Base-by-base conservation (phyloP, 176 grass and related monocot species). In the Hsuehochloa calcarea region DNA sequence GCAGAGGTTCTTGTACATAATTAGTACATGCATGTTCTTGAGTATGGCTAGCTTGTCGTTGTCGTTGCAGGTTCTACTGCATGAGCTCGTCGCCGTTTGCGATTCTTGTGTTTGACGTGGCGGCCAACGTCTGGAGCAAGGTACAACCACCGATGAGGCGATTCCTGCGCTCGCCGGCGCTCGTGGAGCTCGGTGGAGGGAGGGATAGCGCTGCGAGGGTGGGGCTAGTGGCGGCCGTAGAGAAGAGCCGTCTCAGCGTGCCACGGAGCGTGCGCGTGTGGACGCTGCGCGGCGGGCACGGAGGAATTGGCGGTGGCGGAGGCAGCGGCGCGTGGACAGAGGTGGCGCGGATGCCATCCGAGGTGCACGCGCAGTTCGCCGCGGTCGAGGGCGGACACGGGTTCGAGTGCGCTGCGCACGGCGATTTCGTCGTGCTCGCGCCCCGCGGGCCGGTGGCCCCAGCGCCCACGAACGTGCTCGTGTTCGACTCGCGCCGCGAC, bases 181-280 rank as follows among this genome's bases (percentile, higher is more conserved):
- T 98, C 0, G 93, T 93, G 55, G 93, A 90, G 76, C 59, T 95
- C 69, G 91, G 86, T 20, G 84, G 77, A 44, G 80, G 88, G 40
- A 85, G 78, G 75, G 89, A 87, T 4, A 51, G 51, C 9, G 64
- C 77, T 17, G 84, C 72, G 22, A 86, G 87, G 74, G 84, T 98
- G 41, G 89, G 86, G 29, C 85, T 98, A 37, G 93, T 98, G 5
- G 90, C 96, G 0, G 88, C 93, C 22, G 93, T 98, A 15, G 96
- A 98, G 91, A 98, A 98, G 93, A 95, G 89, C 88, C 84, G 91
- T 52, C 93, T 98, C 63, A 98, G 85, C 88, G 89, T 98, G 49
- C 96, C 96, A 8, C 80, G 91, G 22, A 98, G 96, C 90, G 93
- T 98, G 34, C 91, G 96, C 11, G 23, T 98, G 58, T 98, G 96